phyloP scores from a whole-genome alignment of 345 rosid genomes.

The Salix dunnii region DNA sequence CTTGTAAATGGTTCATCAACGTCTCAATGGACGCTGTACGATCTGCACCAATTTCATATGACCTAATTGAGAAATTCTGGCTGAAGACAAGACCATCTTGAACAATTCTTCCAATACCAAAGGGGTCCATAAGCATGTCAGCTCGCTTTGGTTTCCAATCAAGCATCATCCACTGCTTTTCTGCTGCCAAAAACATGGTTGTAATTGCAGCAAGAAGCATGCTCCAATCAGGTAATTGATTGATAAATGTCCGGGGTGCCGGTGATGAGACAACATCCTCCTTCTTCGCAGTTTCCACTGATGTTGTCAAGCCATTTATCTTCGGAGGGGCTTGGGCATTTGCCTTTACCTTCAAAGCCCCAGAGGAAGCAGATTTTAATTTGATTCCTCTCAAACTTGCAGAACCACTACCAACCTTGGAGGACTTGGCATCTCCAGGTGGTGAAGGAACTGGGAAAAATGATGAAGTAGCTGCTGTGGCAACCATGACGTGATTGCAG shows the following conservation, averaged over 20 bases:
- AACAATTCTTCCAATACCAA: constrained; percentile 80
- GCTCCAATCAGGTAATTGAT: constrained; percentile 98
- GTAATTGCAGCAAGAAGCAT: constrained; percentile 99
- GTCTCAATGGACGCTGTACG: constrained; percentile 97
- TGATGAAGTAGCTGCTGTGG: constrained; percentile 66
- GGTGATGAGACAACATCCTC: constrained; percentile 47
- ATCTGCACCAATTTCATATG: constrained; percentile 98
- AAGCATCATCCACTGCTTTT: constrained; percentile 99
- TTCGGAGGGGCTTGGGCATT: constrained; percentile 87
- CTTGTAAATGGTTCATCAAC: constrained; percentile 95
- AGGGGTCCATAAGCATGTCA: constrained; percentile 81
- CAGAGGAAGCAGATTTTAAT: constrained; percentile 41
- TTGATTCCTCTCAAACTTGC: constrained; percentile 47
- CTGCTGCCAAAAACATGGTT: constrained; percentile 93
- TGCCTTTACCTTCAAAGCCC: constrained; percentile 70
- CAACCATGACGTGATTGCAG: constrained; percentile 53
- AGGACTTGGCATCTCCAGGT: constrained; percentile 47
- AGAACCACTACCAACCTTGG: constrained; percentile 43
- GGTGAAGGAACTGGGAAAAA: constrained; percentile 59
- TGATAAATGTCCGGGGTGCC: constrained; percentile 86
- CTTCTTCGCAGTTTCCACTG: constrained; percentile 46
- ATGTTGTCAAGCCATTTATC: constrained; percentile 59
- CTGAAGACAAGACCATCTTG: constrained; percentile 83
- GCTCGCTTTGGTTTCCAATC: constrained; percentile 93
- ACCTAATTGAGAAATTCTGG: constrained; percentile 87